Evolutionary conservation across 805 yeast species (phyloP).

Genomic region (Nakazawaea wyomingensis): DNA sequence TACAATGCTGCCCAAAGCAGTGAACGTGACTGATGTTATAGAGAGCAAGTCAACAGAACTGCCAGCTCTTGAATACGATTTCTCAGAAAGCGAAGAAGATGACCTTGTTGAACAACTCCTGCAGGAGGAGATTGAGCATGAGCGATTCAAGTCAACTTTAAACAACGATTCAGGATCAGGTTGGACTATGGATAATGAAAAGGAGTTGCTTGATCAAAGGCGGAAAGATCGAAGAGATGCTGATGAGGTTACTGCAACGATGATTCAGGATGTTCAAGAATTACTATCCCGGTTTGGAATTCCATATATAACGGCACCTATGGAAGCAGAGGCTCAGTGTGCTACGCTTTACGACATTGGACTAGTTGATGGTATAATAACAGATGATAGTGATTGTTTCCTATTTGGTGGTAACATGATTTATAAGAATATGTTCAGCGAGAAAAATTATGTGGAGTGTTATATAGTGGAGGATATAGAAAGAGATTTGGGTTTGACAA

Average conservation of each 20-base stretch:
- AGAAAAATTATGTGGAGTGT: constrained; percentile 85
- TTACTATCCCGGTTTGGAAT: constrained; percentile 83
- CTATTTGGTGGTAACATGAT: constrained; percentile 82
- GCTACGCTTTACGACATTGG: constrained; percentile 66
- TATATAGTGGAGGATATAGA: constrained; percentile 59
- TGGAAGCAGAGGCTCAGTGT: constrained; percentile 99
- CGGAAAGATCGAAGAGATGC: constrained; percentile 76
- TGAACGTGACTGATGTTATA: not conserved
- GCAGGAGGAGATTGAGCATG: constrained; percentile 71
- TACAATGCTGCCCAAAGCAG: not conserved
- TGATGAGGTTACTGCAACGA: constrained; percentile 80
- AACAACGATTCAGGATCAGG: constrained; percentile 17
- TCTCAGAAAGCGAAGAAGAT: constrained; percentile 75
- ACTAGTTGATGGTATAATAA: constrained; percentile 89
- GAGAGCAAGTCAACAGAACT: not conserved
- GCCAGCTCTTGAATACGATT: constrained; percentile 46
- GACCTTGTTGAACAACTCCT: constrained; percentile 55
- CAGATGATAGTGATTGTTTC: constrained; percentile 97
- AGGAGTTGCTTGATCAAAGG: constrained; percentile 52
- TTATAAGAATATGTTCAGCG: constrained; percentile 92
- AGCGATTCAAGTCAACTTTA: constrained; percentile 46
- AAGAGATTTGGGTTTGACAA: constrained; percentile 57
- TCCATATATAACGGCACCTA: constrained; percentile 93
- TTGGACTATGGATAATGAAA: constrained; percentile 38
- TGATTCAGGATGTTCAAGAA: constrained; percentile 90